phyloP scores from a whole-genome alignment of 2,329 filamentous ascomycete genomes.

The Venturia nashicola region DNA sequence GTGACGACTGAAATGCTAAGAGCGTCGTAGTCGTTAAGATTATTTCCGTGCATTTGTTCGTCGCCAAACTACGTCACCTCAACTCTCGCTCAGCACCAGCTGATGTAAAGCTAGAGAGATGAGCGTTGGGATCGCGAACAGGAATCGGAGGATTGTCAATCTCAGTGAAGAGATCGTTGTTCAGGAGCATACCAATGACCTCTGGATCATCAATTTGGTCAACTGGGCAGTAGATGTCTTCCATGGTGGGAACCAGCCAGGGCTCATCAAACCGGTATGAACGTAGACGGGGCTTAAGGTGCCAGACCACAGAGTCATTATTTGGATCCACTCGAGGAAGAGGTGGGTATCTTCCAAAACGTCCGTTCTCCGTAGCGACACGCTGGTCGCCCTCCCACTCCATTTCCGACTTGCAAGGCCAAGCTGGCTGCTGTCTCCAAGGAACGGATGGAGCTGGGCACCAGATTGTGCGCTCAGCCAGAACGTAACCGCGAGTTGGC shows the following conservation, averaged over 20 bases:
- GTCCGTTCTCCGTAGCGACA: slow-evolving; percentile 7
- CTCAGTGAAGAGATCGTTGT: slow-evolving; percentile 1
- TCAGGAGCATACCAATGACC: not conserved
- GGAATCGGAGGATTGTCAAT: not conserved
- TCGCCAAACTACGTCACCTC: not conserved
- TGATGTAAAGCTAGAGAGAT: not conserved
- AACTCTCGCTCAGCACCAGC: not conserved
- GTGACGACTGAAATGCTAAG: not conserved
- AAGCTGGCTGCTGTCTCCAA: not conserved
- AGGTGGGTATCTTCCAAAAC: slow-evolving; percentile 6
- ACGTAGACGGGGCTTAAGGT: not conserved
- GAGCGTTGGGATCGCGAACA: not conserved
- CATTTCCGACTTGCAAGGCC: slow-evolving; percentile 6
- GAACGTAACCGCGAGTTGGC: not conserved
- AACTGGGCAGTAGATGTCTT: slow-evolving; percentile 4
- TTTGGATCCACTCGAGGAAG: slow-evolving; percentile 6
- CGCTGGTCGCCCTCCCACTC: slow-evolving; percentile 10
- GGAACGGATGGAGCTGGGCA: not conserved
- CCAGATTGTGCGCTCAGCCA: slow-evolving; percentile 7
- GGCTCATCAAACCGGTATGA: slow-evolving; percentile 2
- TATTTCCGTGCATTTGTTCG: not conserved
- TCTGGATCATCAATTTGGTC: slow-evolving; percentile 6
- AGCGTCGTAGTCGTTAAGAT: not conserved
- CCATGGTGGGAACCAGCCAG: slow-evolving; percentile 6
- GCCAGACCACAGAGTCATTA: slow-evolving; percentile 1